Conservation (phyloP, 169 alveolate species). For the Plasmodium inui region DNA sequence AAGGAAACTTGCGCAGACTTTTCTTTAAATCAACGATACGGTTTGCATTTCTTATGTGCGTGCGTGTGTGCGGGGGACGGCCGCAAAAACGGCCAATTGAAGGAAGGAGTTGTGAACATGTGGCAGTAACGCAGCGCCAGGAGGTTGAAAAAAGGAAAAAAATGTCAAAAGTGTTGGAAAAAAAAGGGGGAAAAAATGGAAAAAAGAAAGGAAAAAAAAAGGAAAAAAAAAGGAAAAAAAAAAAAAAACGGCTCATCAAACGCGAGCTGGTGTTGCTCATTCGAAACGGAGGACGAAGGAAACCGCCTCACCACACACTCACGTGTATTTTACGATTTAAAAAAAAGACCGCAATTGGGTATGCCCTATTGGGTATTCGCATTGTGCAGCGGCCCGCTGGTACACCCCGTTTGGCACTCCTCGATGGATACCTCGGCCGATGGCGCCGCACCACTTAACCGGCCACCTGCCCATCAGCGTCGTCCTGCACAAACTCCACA, state of each 20-base stretch:
- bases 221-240: not conserved
- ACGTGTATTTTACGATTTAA: not conserved
- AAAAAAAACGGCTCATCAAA: not conserved
- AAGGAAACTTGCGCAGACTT: not conserved
- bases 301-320: not conserved
- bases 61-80: no score
- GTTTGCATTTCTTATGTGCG: not conserved
- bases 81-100: not conserved
- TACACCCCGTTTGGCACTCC: not conserved
- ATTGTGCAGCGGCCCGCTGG: not conserved
- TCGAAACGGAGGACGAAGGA: not conserved
- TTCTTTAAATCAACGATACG: not conserved
- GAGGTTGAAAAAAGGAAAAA: not conserved
- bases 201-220: not conserved
- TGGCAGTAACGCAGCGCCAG: not conserved
- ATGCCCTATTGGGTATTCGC: not conserved
- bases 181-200: no score
- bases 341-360: not conserved
- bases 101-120: not conserved
- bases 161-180: no score
- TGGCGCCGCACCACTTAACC: not conserved
- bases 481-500: constrained; percentile 71
- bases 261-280: not conserved
- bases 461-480: not conserved
- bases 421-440: not conserved